Evolutionary conservation across 179 eudicot species (phyloP), one percentile per base, ranked within the genome.

Genomic region (Spergularia azorica): DNA sequence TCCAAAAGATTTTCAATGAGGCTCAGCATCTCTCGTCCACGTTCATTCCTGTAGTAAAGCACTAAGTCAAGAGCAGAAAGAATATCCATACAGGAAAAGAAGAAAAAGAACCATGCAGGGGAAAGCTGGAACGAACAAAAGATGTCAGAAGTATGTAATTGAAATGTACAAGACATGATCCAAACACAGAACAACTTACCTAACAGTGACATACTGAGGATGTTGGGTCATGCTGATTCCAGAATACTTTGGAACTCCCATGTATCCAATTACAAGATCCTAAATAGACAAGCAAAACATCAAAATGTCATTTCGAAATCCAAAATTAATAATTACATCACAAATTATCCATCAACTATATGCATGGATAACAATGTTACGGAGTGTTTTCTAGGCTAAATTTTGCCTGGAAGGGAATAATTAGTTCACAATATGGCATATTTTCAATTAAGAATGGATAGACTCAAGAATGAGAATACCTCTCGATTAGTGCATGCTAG

Each of bases 191-290:
- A 50, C 20, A 13, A 71, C 72, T 82, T 77, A 95, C 98, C 98
- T 91, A 66, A 95, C 92, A 41, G 98, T 95, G 78, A 95, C 87
- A 82, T 95, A 95, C 76, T 93, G 98, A 15, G 98, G 98, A 88
- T 95, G 98, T 62, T 91, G 89, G 54, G 97, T 91, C 98, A 95
- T 95, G 90, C 94, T 89, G 70, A 88, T 76, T 78, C 98, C 97
- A 80, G 88, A 80, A 83, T 93, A 95, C 79, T 95, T 95, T 51
- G 98, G 98, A 67, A 95, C 98, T 50, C 98, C 97, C 98, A 95
- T 95, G 88, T 95, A 95, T 17, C 98, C 98, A 71, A 95, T 97
- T 63, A 95, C 98, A 87, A 95, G 77, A 89, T 95, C 98, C 98
- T 95, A 83, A 63, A 63, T 79, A 18, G 57, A 51, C 63, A 75